phyloP scores from a whole-genome alignment of 768 basidiomycete genomes.

The Neoboletus brunneissimus region DNA sequence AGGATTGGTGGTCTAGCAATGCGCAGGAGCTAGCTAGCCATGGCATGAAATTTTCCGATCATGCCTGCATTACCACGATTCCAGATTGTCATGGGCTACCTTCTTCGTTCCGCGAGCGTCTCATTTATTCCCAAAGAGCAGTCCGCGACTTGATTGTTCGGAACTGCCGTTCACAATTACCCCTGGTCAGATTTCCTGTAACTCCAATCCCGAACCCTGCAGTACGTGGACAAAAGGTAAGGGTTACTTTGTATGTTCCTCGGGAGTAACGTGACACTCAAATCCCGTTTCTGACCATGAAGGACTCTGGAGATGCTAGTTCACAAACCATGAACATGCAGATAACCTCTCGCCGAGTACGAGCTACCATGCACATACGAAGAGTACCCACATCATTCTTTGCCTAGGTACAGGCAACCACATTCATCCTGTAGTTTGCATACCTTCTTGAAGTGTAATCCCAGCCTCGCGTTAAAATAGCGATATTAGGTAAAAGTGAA shows the following conservation, averaged over 20 bases:
- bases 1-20: constrained; percentile 24
- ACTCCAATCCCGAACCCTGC: neutral
- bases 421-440: no score
- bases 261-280: neutral
- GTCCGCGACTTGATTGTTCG: constrained; percentile 14
- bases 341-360: neutral
- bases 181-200: constrained; percentile 10
- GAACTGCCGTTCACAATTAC: constrained; percentile 1
- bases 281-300: neutral
- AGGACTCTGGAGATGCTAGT: neutral
- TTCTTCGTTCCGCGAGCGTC: constrained; percentile 9
- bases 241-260: neutral
- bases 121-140: constrained; percentile 8
- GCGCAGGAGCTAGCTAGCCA: constrained; percentile 2
- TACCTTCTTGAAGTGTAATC: neutral
- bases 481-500: no score
- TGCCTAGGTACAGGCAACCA: neutral
- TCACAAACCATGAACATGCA: neutral
- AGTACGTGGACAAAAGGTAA: constrained; percentile 3
- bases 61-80: constrained; percentile 22
- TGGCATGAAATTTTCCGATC: constrained; percentile 19
- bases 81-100: constrained; percentile 1
- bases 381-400: neutral
- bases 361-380: neutral
- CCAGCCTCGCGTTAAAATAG: neutral